Percentiles rank a stretch among this genome's conserved stretches.
These are phyloP conservation scores for Lachnellula arida DNA, from an alignment of 2,329 filamentous ascomycete genomes.

Conservation along the genomic window DNA sequence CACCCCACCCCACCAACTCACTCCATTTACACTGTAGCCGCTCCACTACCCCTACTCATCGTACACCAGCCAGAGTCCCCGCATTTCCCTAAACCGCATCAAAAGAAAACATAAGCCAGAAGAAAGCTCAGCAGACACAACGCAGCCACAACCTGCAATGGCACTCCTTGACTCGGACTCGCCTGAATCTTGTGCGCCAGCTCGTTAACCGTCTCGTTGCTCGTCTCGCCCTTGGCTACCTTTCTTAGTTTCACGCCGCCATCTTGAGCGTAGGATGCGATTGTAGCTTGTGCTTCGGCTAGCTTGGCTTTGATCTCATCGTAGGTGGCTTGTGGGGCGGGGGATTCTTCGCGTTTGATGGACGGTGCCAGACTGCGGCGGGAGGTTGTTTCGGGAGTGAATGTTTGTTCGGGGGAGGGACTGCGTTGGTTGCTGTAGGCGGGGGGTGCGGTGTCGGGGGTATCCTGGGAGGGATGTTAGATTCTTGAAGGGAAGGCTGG, in stretches of 20 bases:
- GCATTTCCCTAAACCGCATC: conserved; percentile 30
- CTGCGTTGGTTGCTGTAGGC: conserved; percentile 45
- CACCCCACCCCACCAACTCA: too few relatives aligned
- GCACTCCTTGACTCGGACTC: conserved; percentile 59
- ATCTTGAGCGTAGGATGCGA: conserved; percentile 65
- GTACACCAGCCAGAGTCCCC: neutral
- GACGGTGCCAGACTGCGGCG: conserved; percentile 26
- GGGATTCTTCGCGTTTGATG: conserved; percentile 34
- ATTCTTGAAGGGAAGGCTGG: neutral
- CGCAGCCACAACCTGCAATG: conserved; percentile 76
- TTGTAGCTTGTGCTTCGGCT: conserved; percentile 67
- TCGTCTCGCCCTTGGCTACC: conserved; percentile 50
- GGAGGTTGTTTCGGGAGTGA: conserved; percentile 25
- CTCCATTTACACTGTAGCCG: neutral
- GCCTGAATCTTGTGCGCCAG: conserved; percentile 47
- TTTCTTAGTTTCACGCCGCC: conserved; percentile 77
- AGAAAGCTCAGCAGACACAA: conserved; percentile 89
- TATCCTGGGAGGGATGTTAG: conserved; percentile 9
- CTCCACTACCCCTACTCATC: neutral
- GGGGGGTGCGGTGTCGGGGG: conserved; percentile 35
- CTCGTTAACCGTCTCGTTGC: conserved; percentile 41
- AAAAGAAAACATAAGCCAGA: conserved; percentile 96
- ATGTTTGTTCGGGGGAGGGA: conserved; percentile 42
- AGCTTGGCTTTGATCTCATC: conserved; percentile 71
- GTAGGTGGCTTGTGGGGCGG: conserved; percentile 28